Conservation (phyloP, 768 basidiomycete species). For the Tylopilus subfusipes region DNA sequence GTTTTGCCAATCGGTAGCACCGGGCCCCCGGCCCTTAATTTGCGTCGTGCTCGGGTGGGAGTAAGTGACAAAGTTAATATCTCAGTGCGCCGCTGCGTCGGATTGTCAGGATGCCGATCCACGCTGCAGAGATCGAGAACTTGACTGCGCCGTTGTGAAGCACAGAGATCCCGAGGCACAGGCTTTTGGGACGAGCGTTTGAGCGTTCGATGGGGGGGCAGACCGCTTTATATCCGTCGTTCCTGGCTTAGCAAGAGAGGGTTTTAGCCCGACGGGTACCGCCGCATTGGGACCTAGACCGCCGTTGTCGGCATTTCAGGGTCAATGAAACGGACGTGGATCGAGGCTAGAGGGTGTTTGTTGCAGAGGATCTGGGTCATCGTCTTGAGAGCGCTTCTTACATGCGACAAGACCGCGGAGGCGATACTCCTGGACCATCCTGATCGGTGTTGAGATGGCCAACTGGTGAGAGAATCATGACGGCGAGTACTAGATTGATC, state of each 20-base stretch:
- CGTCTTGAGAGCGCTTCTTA: neutral
- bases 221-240: neutral
- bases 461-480: neutral
- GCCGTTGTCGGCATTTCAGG: neutral
- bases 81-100: slow-evolving; percentile 5
- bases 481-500: too few relatives aligned
- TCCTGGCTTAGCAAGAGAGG: neutral
- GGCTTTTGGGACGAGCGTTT: neutral
- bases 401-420: neutral
- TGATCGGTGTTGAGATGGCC: neutral
- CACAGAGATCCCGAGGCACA: neutral
- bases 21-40: neutral
- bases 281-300: neutral
- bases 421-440: neutral
- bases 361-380: neutral
- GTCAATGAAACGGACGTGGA: neutral
- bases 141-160: neutral
- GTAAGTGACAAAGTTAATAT: neutral
- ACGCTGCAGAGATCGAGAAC: neutral
- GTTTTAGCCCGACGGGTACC: neutral
- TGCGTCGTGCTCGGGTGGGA: slow-evolving; percentile 1
- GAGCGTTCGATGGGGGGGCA: neutral
- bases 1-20: neutral
- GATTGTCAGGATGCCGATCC: neutral
- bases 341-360: neutral